Base-by-base conservation (phyloP, 1,139 yeast genomes). In the Geotrichum carabidarum region DNA sequence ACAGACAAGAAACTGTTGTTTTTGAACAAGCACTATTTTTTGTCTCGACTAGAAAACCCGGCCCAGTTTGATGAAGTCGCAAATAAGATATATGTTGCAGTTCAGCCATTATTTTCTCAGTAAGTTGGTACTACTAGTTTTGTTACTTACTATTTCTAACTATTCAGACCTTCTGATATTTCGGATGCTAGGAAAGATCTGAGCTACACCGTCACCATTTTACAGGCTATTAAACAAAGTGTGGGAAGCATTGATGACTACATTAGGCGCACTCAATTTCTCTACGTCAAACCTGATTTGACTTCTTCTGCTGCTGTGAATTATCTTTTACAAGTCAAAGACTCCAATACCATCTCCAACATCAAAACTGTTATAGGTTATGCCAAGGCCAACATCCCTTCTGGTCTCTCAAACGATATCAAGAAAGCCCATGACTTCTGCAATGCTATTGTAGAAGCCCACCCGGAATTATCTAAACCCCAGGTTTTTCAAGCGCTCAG, bases 1-100 rank as follows among this genome's bases (percentile, higher is more conserved):
- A 90, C 86, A 61, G 84, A 82, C 56, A 78, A 80, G 54, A 91
- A 93, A 68, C 75, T 93, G 50, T 73, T 75, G 62, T 86, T 73
- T 68, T 86, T 93, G 71, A 91, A 93, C 70, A 86, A 86, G 65
- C 78, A 76, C 58, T 88, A 85, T 65, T 63, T 68, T 56, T 53
- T 68, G 30, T 61, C 66, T n/a, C 58, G 69, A 35, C 60, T 73
- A 48, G 48, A 56, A 17, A 55, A 62, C 44, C 56, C 62, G 8
- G 53, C 44, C 1, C 45, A 55, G 42, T 55, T 57, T 27, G 57
- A 60, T 31, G 51, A 56, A 9, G 54, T 63, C 22, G 51, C 60
- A 12, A 44, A 53, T 27, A 54, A 57, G 18, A 42, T 54, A 14
- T 47, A 44, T 42, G 27, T 32, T 14, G 54, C 57, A 17, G 41